These are phyloP conservation scores for Leccinum obscurum DNA, from an alignment of 768 basidiomycete species.

Conservation along the genomic window DNA sequence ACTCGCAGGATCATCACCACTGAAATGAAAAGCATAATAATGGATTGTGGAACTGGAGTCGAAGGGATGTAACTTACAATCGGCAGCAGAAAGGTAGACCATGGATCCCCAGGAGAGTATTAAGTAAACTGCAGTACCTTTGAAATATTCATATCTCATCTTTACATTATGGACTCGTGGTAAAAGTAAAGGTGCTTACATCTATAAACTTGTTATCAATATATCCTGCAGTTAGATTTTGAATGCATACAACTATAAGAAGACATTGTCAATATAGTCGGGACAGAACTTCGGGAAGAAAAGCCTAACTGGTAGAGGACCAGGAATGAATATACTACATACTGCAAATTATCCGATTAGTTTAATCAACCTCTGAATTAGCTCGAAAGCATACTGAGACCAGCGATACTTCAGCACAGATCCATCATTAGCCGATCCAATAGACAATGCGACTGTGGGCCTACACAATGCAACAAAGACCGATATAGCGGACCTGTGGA, in stretches of 20 bases:
- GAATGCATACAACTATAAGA: conserved; percentile 1
- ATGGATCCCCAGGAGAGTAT: conserved; percentile 2
- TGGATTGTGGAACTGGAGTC: too few species aligned
- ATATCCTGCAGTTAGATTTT: not conserved
- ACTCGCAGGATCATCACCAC: conserved; percentile 19
- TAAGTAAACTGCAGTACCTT: conserved; percentile 4
- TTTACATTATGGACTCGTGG: not conserved
- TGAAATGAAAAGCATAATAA: not conserved
- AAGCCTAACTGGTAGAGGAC: conserved; percentile 1
- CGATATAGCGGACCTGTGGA: conserved; percentile 1
- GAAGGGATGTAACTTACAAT: conserved; percentile 5
- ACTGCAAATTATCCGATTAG: not conserved
- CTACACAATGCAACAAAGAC: conserved; percentile 4
- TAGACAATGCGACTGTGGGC: not conserved
- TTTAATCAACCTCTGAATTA: not conserved
- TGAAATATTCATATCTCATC: not conserved
- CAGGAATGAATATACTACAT: conserved; percentile 1
- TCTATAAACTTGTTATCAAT: conserved; percentile 3
- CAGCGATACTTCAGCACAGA: not conserved
- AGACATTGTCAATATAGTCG: not conserved
- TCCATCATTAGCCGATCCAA: not conserved
- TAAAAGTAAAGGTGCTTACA: conserved; percentile 6
- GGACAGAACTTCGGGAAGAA: not conserved
- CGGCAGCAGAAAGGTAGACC: conserved; percentile 10
- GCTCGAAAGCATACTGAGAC: not conserved